phyloP scores from a whole-genome alignment of 345 rosid species.

The Citrus hindsii region DNA sequence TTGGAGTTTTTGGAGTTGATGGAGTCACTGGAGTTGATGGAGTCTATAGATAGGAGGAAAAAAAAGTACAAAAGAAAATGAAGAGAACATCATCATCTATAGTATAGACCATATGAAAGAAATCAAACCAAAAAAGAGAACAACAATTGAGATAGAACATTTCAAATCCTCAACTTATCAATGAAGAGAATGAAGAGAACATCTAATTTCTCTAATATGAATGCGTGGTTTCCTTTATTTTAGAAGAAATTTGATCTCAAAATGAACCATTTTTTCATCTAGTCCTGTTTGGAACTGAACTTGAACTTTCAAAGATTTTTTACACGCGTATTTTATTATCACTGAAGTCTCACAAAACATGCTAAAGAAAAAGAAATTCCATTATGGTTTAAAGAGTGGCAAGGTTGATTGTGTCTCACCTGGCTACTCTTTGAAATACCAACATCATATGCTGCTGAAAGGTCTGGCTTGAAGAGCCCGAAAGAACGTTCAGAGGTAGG shows the following conservation, averaged over 20 bases:
- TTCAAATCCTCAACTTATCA: not conserved
- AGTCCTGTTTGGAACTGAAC: no score
- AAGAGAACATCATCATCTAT: not conserved
- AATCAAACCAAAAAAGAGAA: not conserved
- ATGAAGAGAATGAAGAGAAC: not conserved
- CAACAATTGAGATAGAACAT: not conserved
- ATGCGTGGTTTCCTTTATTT: not conserved
- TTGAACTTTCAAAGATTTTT: no score
- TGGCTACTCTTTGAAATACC: constrained; percentile 69
- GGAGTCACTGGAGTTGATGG: constrained; percentile 8
- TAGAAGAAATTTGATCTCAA: not conserved
- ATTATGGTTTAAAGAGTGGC: not conserved
- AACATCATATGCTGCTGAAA: constrained; percentile 59
- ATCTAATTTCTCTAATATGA: not conserved
- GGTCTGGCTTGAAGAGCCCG: constrained; percentile 76
- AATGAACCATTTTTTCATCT: not conserved
- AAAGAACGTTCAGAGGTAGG: constrained; percentile 77
- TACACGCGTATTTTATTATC: not conserved
- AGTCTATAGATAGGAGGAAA: constrained; percentile 15
- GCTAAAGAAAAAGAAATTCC: no score
- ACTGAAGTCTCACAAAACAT: not conserved
- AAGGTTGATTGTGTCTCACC: constrained; percentile 35
- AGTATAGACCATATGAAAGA: not conserved
- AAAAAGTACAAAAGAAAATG: not conserved
- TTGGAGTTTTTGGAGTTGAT: constrained; percentile 25